Conservation (phyloP, 176 grass and related monocot genomes). For the Phragmites australis region DNA sequence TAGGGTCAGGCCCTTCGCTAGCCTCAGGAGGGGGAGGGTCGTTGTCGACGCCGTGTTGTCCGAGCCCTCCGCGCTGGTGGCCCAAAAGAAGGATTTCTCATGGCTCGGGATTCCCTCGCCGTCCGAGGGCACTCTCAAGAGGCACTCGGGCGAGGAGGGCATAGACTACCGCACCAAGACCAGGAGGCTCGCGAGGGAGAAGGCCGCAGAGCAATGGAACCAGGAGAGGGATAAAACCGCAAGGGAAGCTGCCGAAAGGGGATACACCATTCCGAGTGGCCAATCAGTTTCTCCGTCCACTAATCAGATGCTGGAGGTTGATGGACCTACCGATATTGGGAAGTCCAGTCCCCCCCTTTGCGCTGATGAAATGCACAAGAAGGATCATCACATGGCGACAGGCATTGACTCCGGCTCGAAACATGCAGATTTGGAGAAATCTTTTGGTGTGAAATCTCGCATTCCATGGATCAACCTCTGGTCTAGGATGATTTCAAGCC, state of each 20-base stretch:
- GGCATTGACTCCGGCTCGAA: slow-evolving; percentile 59
- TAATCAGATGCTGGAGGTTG: slow-evolving; percentile 36
- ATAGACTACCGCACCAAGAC: slow-evolving; percentile 88
- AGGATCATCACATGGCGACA: slow-evolving; percentile 60
- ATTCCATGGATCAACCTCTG: slow-evolving; percentile 59
- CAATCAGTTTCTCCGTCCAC: slow-evolving; percentile 24
- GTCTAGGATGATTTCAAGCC: slow-evolving; percentile 59
- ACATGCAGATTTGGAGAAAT: slow-evolving; percentile 73
- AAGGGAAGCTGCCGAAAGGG: slow-evolving; percentile 65
- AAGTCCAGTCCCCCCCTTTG: slow-evolving; percentile 56
- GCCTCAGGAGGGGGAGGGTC: slow-evolving; percentile 75
- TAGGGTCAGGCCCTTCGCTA: slow-evolving; percentile 76
- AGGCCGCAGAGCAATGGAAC: slow-evolving; percentile 36
- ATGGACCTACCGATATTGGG: slow-evolving; percentile 34
- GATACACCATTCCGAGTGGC: slow-evolving; percentile 66
- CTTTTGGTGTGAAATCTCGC: slow-evolving; percentile 62
- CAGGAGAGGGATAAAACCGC: slow-evolving; percentile 63
- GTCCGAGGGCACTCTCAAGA: slow-evolving; percentile 48
- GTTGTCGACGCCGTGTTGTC: slow-evolving; percentile 85
- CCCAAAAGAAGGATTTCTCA: slow-evolving; percentile 89
- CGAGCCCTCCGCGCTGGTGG: slow-evolving; percentile 69
- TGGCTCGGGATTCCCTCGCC: slow-evolving; percentile 83
- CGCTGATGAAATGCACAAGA: slow-evolving; percentile 83
- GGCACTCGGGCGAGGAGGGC: slow-evolving; percentile 78
- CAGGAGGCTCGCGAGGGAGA: slow-evolving; percentile 81